Base-by-base conservation (phyloP, 2,329 filamentous ascomycete species). In the Colletotrichum agaves region DNA sequence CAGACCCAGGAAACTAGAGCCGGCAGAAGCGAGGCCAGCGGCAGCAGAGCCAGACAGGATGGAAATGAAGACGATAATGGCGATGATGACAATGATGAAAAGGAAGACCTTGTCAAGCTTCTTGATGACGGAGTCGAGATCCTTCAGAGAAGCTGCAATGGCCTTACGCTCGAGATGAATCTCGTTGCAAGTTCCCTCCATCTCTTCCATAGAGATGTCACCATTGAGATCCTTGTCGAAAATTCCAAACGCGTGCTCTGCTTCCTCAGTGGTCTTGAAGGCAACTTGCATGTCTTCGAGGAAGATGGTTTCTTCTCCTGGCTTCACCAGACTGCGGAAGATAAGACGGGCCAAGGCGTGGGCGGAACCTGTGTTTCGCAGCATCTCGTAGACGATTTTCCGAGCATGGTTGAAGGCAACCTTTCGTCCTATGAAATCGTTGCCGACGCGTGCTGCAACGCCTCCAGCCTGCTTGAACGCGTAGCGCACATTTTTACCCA, bases 181-280 rank as follows among this genome's bases (percentile, higher is more conserved):
- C 75, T 98, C 95, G 58, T 97, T 94, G 79, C 93, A 97, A 23
- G 97, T 94, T 21, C 93, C 89, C 78, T 98, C 94, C 21, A 98
- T 87, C 77, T 98, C 95, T 74, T 97, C 93, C 88, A 97, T 94
- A 0, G 93, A 97, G 56, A 98, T 97, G 74, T 98, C 95, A 4
- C 94, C 95, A 71, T 98, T 98, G 82, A 98, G 88, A 74, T 98
- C 95, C 76, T 96, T 97, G 80, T 98, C 95, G 72, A 98, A 98
- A 84, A 98, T 94, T 72, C 85, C 84, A 74, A 98, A 98, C 0
- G 94, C 94, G 3, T 92, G 92, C 61, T 96, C 91, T 0, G 94
- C 93, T 75, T 98, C 95, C 13, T 98, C 94, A 17, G 91, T 86
- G 23, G 90, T 92, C 10, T 91, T 87, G 73, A 97, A 98, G 0